Evolutionary conservation across 805 yeast genomes (phyloP).

Genomic region (Candida odintsovae): DNA sequence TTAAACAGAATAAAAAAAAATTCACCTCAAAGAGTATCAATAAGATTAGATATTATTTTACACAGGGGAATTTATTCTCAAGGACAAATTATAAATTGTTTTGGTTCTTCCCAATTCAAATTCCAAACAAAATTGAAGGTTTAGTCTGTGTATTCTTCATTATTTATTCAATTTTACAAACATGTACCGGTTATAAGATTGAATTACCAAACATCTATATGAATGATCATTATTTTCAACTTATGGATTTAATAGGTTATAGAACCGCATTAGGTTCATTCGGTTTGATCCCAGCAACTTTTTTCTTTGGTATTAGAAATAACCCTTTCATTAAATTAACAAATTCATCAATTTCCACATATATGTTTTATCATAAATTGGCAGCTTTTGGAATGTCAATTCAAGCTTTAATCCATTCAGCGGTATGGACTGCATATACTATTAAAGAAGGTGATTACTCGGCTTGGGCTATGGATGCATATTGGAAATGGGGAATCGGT

Average conservation of each 20-base stretch:
- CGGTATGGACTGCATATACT: constrained; percentile 47
- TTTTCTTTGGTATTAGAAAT: constrained; percentile 68
- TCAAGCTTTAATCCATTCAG: constrained; percentile 50
- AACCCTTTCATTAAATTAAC: constrained; percentile 58
- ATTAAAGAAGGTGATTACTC: constrained; percentile 35
- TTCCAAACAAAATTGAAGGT: constrained; percentile 27
- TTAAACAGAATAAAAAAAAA: constrained; percentile 14
- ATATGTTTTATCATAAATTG: constrained; percentile 64
- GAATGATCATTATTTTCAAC: constrained; percentile 25
- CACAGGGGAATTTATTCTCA: constrained; percentile 25
- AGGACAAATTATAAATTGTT: constrained; percentile 19
- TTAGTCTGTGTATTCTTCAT: constrained; percentile 28
- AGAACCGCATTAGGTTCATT: constrained; percentile 47
- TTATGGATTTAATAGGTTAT: constrained; percentile 40
- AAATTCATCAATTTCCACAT: constrained; percentile 52
- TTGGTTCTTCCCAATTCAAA: constrained; percentile 23
- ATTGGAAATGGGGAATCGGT: constrained; percentile 43
- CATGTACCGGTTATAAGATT: constrained; percentile 30
- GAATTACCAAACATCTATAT: constrained; percentile 34
- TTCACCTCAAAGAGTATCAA: constrained; percentile 12
- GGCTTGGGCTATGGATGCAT: constrained; percentile 38
- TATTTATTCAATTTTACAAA: constrained; percentile 26
- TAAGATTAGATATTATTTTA: constrained; percentile 19
- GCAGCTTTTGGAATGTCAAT: constrained; percentile 45
- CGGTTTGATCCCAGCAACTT: constrained; percentile 50